Percentiles rank a stretch among this genome's conserved stretches.
phyloP scores from a whole-genome alignment of 2,329 filamentous ascomycete genomes.

The Podosphaera aphanis region DNA sequence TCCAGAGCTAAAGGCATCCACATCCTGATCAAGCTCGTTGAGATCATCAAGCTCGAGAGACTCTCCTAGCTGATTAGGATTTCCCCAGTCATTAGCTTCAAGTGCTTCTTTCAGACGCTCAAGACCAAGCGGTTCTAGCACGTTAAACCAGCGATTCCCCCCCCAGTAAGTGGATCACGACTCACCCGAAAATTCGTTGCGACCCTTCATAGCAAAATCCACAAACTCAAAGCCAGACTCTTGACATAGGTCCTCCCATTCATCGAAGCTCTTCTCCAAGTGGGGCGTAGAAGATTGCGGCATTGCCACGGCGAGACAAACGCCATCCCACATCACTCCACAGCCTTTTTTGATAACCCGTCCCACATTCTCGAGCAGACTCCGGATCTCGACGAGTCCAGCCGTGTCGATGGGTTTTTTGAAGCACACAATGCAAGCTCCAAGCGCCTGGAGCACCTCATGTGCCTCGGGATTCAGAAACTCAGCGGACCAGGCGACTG shows the following conservation, averaged over 20 bases:
- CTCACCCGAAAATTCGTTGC: conserved; percentile 37
- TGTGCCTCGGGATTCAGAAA: conserved; percentile 37
- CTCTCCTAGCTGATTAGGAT: conserved; percentile 16
- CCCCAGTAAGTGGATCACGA: conserved; percentile 2
- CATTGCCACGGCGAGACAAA: conserved; percentile 34
- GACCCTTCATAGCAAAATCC: conserved; percentile 23
- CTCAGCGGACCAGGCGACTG: conserved; percentile 25
- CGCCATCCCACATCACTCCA: conserved; percentile 41
- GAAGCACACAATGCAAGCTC: conserved; percentile 33
- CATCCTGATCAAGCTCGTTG: conserved; percentile 16
- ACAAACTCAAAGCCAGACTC: conserved; percentile 39
- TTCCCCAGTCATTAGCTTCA: conserved; percentile 41
- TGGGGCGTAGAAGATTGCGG: conserved; percentile 12
- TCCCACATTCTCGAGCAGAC: conserved; percentile 28
- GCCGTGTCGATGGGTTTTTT: conserved; percentile 17
- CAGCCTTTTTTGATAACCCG: conserved; percentile 31
- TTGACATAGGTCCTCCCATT: conserved; percentile 37
- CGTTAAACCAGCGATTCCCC: conserved; percentile 1
- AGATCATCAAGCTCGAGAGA: conserved; percentile 17
- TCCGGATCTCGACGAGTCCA: conserved; percentile 12
- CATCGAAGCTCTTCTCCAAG: conserved; percentile 21
- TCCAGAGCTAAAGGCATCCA: conserved; percentile 10
- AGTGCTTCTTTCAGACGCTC: conserved; percentile 35
- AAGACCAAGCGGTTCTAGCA: conserved; percentile 32
- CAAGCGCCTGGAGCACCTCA: conserved; percentile 37